Evolutionary conservation across 23 red algal species (phyloP).

Genomic region (Gracilaria vermiculophylla): DNA sequence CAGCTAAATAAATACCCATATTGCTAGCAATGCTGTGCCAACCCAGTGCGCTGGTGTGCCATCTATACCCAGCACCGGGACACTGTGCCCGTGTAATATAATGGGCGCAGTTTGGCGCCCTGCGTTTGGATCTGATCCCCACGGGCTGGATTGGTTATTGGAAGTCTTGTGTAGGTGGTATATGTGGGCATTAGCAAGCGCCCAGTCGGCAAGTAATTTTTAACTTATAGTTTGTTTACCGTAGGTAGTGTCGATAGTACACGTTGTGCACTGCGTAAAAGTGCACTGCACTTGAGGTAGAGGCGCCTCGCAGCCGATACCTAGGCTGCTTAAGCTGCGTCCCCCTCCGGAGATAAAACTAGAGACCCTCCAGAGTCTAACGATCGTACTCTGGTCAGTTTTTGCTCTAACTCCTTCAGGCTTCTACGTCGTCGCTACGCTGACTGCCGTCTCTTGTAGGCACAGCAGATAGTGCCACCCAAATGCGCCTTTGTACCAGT

Average conservation of each 20-base stretch:
- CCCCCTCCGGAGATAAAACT: background rate
- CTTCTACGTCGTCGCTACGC: background rate
- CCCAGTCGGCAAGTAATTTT: background rate
- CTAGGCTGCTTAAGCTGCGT: background rate
- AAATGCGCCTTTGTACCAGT: background rate
- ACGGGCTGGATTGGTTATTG: no score
- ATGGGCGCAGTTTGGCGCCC: no score
- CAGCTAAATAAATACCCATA: no score
- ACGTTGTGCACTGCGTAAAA: background rate
- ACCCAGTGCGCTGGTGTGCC: no score
- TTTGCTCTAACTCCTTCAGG: background rate
- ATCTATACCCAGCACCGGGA: no score
- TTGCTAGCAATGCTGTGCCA: no score
- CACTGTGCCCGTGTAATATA: no score
- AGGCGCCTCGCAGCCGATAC: background rate
- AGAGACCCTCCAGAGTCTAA: background rate
- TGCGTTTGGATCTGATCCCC: no score
- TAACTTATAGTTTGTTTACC: background rate
- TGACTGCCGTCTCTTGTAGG: background rate
- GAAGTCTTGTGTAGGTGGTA: no score
- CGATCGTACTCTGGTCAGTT: background rate
- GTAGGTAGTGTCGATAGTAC: background rate
- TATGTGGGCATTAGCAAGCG: background rate
- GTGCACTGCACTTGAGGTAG: conserved; percentile 2
- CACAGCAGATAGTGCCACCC: background rate